Evolutionary conservation across 805 yeast genomes (phyloP).

Genomic region (Cephaloascus fragrans): DNA sequence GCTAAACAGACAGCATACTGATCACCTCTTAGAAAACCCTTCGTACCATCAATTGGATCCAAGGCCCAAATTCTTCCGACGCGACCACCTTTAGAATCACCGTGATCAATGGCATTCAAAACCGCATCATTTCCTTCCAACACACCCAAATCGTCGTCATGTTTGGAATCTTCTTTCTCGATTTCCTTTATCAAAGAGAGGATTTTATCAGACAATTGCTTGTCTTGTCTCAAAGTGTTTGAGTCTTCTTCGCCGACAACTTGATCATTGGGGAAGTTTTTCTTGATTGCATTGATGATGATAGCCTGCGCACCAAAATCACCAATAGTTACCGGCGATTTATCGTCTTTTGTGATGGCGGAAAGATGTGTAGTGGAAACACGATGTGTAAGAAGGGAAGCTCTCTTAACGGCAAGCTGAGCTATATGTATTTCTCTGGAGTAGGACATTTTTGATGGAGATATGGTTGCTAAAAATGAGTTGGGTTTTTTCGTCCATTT

Average conservation of each 20-base stretch:
- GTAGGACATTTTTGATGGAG: constrained; percentile 18
- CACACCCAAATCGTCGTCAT: constrained; percentile 23
- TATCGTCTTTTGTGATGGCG: constrained; percentile 73
- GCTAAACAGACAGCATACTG: constrained; percentile 97
- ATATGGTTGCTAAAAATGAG: not conserved
- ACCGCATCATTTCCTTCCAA: constrained; percentile 39
- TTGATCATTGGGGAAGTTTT: constrained; percentile 74
- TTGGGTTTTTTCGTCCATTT: too few relatives aligned
- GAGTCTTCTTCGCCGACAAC: constrained; percentile 96
- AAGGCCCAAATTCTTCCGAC: constrained; percentile 90
- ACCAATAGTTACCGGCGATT: constrained; percentile 93
- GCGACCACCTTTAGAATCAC: constrained; percentile 70
- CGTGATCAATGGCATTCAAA: constrained; percentile 63
- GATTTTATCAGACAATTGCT: constrained; percentile 41
- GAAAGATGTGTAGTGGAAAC: constrained; percentile 46
- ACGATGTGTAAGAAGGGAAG: constrained; percentile 63
- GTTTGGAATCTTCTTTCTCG: constrained; percentile 31
- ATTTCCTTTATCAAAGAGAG: constrained; percentile 47
- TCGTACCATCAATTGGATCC: constrained; percentile 98
- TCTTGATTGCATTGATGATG: constrained; percentile 70
- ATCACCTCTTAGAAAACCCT: constrained; percentile 90
- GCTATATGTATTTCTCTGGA: constrained; percentile 70
- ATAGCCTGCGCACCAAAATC: constrained; percentile 96
- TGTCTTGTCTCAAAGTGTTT: constrained; percentile 45
- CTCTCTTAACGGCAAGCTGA: constrained; percentile 82